Base-by-base conservation (phyloP, 129 eudicot genomes). In the Flaveria brownii region DNA sequence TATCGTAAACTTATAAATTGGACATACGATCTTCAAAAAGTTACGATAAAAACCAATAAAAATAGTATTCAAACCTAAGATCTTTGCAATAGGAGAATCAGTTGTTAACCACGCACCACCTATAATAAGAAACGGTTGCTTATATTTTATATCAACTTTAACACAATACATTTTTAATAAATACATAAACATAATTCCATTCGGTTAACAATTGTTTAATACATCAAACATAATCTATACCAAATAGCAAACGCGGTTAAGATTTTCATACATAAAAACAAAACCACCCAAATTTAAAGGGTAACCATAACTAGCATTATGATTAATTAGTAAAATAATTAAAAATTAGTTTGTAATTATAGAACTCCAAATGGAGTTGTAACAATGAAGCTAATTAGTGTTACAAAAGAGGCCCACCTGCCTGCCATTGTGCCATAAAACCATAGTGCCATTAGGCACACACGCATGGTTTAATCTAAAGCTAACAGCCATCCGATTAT, bases 351-450 rank as follows among this genome's bases (percentile, higher is more conserved):
- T 71, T 11, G 20, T 56, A 41, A 54, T 57, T 13, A 72, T 73
- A 39, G 56, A 73, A 2, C 41, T 41, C 5, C 77, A 72, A 72
- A 72, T 72, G 77, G 68, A 55, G 77, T 70, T 47, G 75, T 73
- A 73, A 17, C 23, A 23, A 23, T 57, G 68, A 73, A 57, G 77
- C 55, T 16, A 73, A 17, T 41, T 1, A 57, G 51, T 36, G 13
- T 18, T 33, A 10, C 51, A 23, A 72, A 52, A 6, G 17, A 62
- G 50, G 50, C 1, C 50, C 50, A 36, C 64, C 51, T 12, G 64
- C 66, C 49, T 56, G 64, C 30, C 61, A 17, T 43, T 7, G 11
- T 7, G 49, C 49, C 13, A 10, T 43, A 10, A 4, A 10, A 43
- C 55, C 55, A 49, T 59, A 23, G 65, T 59, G 65, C 65, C 67